A percentile compares a stretch with the other conserved stretches of the same genome.
Evolutionary conservation across 106 monocot genomes (phyloP).

Genomic region (Amphibolis antarctica): DNA sequence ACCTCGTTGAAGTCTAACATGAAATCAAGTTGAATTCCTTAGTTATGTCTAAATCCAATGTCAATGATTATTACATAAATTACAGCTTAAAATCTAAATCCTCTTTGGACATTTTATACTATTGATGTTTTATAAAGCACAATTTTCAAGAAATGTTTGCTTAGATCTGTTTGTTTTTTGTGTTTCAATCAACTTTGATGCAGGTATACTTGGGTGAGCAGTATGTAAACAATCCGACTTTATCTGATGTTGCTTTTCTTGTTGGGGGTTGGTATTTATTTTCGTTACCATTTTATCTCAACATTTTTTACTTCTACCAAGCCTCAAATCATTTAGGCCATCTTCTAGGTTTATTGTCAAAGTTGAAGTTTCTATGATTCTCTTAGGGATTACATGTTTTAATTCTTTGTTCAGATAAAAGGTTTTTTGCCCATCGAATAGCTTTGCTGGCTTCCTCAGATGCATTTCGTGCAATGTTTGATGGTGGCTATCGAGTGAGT

Average conservation of each 20-base stretch:
- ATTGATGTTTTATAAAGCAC: too few species aligned
- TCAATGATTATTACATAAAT: too few species aligned
- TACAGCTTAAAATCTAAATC: too few species aligned
- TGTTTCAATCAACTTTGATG: neutral
- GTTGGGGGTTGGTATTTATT: conserved; percentile 58
- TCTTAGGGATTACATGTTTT: neutral
- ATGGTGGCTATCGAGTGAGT: conserved; percentile 95
- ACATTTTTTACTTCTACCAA: neutral
- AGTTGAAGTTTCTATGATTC: neutral
- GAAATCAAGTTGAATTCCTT: too few species aligned
- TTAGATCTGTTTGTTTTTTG: too few species aligned
- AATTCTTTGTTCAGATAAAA: conserved; percentile 44
- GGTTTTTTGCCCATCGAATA: conserved; percentile 85
- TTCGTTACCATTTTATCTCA: neutral
- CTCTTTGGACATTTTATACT: too few species aligned
- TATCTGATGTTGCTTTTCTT: conserved; percentile 95
- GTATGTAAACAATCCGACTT: conserved; percentile 78
- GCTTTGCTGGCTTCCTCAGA: conserved; percentile 98
- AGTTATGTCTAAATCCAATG: too few species aligned
- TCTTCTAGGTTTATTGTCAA: neutral
- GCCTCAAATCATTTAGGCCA: neutral
- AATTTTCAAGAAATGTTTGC: too few species aligned
- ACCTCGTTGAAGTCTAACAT: too few species aligned
- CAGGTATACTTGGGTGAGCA: conserved; percentile 97
- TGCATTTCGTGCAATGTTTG: conserved; percentile 99